These are phyloP conservation scores for Hansenula lynferdii DNA, from an alignment of 1,139 yeast species.

Conservation along the genomic window DNA sequence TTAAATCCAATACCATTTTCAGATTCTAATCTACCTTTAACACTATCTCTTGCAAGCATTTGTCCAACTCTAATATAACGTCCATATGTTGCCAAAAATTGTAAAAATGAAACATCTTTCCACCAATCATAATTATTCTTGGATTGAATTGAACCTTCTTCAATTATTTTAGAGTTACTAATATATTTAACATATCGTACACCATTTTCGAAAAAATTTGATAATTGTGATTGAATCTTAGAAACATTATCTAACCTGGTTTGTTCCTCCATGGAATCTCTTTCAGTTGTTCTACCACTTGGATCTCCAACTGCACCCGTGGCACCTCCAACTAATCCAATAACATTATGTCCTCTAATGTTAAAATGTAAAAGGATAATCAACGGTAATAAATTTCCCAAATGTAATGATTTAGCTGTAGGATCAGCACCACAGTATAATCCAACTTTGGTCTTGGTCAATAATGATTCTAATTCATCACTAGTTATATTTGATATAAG, in stretches of 20 bases:
- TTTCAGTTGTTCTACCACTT: constrained; percentile 80
- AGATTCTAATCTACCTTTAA: constrained; percentile 64
- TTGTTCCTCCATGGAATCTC: constrained; percentile 49
- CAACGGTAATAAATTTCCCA: constrained; percentile 86
- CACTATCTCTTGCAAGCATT: constrained; percentile 88
- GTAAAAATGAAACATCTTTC: constrained; percentile 68
- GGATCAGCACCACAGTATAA: constrained; percentile 97
- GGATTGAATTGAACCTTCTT: constrained; percentile 36
- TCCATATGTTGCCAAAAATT: constrained; percentile 75
- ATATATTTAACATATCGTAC: constrained; percentile 55
- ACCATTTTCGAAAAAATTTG: constrained; percentile 56
- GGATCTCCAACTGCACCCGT: constrained; percentile 98
- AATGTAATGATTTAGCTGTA: constrained; percentile 81
- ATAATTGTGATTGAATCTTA: constrained; percentile 59
- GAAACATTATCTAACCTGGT: constrained; percentile 55
- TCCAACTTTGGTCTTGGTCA: constrained; percentile 29
- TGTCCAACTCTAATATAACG: constrained; percentile 74
- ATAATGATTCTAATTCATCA: constrained; percentile 23
- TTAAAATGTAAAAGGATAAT: constrained; percentile 81
- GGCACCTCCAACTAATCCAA: constrained; percentile 94
- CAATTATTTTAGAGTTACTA: constrained; percentile 41
- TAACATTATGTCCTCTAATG: constrained; percentile 76
- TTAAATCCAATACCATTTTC: constrained; percentile 84
- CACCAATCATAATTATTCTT: constrained; percentile 84
- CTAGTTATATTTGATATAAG: constrained; percentile 25